Base-by-base conservation (phyloP, 306 rosid species). In the Crotalaria pallida region DNA sequence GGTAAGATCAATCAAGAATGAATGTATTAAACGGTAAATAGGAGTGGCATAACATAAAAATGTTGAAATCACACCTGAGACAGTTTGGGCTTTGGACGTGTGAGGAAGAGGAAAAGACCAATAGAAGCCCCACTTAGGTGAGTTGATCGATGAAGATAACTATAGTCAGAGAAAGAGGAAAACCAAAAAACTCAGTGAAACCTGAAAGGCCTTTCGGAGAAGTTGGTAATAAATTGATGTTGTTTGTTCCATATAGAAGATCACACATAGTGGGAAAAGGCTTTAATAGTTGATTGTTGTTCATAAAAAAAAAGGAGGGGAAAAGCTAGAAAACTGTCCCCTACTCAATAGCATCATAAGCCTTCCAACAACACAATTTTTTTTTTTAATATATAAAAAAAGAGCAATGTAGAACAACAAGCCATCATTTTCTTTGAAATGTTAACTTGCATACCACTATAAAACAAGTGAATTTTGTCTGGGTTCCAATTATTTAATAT, bases 401-500 rank as follows among this genome's bases (percentile, higher is more conserved):
- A 15, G 16, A 69, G 69, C 23, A 18, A 62, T 33, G 51, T 40
- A 60, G 58, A 36, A 49, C 48, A 71, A 24, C 17, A 9, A 33
- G 47, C 15, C 18, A 29, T 50, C 47, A 45, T 55, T 24, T 21
- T 58, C 11, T n/a, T 22, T 16, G 10, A n/a, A 10, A 31, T 22
- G 13, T 31, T 55, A 3, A 71, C 21, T 16, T 75, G 60, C 60
- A 57, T 59, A 56, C 18, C 45, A 55, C 57, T 44, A n/a, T 36
- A 17, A 69, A 56, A 69, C 40, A 44, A 56, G 73, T 67, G 29
- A 83, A 57, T 67, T 60, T 41, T 69, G 36, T 58, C 2, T 69
- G 44, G 66, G 60, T 68, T 78, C 31, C 26, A 33, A 15, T 66
- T 56, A 51, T 53, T 80, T 73, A 79, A 80, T 71, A 45, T 79